Base-by-base conservation (phyloP, 2,329 filamentous ascomycete species). In the Xylariaceae sp. region DNA sequence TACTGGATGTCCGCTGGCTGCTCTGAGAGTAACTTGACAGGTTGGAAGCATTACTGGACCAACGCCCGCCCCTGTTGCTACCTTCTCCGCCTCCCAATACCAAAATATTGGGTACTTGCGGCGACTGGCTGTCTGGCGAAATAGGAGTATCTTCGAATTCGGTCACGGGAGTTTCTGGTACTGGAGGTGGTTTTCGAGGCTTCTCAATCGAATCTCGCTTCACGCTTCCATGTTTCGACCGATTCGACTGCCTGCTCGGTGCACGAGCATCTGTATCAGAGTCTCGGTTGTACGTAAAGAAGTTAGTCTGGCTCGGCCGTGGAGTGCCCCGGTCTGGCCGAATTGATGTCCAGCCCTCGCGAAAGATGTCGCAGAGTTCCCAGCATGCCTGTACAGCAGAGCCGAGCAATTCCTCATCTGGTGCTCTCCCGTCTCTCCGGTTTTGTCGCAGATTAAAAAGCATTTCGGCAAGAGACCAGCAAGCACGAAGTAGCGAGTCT, bases 361-460 rank as follows among this genome's bases (percentile, higher is more conserved):
- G 82, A 75, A 97, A 96, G 48, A 97, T 84, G 71, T 97, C 90
- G 67, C 90, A 96, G 6, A 97, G 80, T 60, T 96, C 91, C 90
- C 90, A 97, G 68, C 92, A 97, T 13, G 92, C 90, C 66, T 96
- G 91, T 0, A 96, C 88, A 1, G 92, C 90, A 1, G 90, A 94
- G 5, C 88, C 87, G 1, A 97, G 78, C 0, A 96, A 77, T 64
- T 96, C 92, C 64, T 93, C 90, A 58, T 96, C 90, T 0, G 88
- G 78, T 0, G 78, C 74, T 60, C 83, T 88, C 17, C 84, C 84
- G 59, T 94, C 89, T 33, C 87, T 80, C 57, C 81, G 85, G 68
- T 86, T 93, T 63, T 96, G 91, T 2, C 91, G 86, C 39, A 97
- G 79, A 66, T 85, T 95, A 70, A 96, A 96, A 0, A 97, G 81